Percentiles rank a stretch among this genome's conserved stretches.
Conservation (phyloP, 441 rosid genomes). For the Manihot esculenta region DNA sequence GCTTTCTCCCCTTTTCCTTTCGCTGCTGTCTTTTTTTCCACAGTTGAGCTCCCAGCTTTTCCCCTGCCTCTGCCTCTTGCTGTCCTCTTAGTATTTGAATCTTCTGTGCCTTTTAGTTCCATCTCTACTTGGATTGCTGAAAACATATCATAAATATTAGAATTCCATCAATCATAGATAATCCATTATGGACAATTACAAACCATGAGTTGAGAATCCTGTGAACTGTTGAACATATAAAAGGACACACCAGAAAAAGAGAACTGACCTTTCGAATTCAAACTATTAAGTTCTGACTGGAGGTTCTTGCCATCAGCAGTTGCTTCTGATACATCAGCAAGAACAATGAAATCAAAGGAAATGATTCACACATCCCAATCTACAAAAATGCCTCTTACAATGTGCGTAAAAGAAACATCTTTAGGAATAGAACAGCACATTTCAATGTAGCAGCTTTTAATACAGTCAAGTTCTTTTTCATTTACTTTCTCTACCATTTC, state of each 20-base stretch:
- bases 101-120: slow-evolving; percentile 58
- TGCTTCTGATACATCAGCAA: slow-evolving; percentile 34
- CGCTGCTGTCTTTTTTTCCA: slow-evolving; percentile 26
- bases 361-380: background rate
- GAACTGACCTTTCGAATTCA: slow-evolving; percentile 67
- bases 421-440: background rate
- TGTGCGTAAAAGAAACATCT: no score
- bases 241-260: background rate
- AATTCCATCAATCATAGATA: no score
- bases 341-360: slow-evolving; percentile 7
- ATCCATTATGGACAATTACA: no score
- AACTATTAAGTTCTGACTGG: slow-evolving; percentile 64
- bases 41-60: slow-evolving; percentile 30
- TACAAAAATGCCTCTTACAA: no score
- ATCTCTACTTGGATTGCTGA: slow-evolving; percentile 78
- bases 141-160: slow-evolving; percentile 7
- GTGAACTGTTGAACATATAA: no score
- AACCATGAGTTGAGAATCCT: no score
- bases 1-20: slow-evolving; percentile 33
- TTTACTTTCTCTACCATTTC: no score
- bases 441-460: no score
- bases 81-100: slow-evolving; percentile 41
- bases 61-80: slow-evolving; percentile 50
- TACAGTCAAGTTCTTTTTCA: no score
- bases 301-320: slow-evolving; percentile 53